Base-by-base conservation (phyloP, 345 rosid genomes). In the Pistacia atlantica region DNA sequence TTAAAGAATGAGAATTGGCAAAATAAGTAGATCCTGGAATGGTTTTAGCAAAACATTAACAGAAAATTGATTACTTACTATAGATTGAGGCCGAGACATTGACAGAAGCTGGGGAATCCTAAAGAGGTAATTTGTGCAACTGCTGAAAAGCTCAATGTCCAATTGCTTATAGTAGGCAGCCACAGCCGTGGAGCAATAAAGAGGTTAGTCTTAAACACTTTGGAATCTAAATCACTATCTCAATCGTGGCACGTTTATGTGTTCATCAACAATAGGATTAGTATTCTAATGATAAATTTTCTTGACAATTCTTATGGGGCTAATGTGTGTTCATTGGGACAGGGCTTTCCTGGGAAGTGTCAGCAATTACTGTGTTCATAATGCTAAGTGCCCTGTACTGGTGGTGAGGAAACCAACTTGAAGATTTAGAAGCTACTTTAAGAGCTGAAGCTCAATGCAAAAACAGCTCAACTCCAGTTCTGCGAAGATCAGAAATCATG, bases 41-140 rank as follows among this genome's bases (percentile, higher is more conserved):
- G 25, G 25, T 25, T 25, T 25, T 25, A 25, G 25, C 25, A 25
- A 25, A 25, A 51, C 55, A 51, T 51, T 4, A 1, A 58, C 28
- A n/a, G 63, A 20, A 58, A 58, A 58, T 1, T 58, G 3, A 28
- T 18, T 20, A 58, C 5, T 59, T 56, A 31, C 31, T 11, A 13
- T 74, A 94, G 98, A 81, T 90, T 69, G 87, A 73, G 1, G 90
- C 87, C 33, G 87, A 82, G 74, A 83, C 88, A 14, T n/a, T 84
- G 65, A 80, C 85, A 51, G 88, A 77, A 57, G 11, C 67, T 13
- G 94, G 94, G 94, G 51, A 85, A 87, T 71, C 89, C 94, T 2
- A 87, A 82, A 72, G 81, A 78, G 13, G 63, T 35, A 20, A 84
- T 90, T 49, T 86, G 92, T 67, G 87, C 83, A 56, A 84, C 78